Percentiles rank a stretch among this genome's conserved stretches.
phyloP scores from a whole-genome alignment of 805 yeast species.

The Sungouiozyma intestinalis region DNA sequence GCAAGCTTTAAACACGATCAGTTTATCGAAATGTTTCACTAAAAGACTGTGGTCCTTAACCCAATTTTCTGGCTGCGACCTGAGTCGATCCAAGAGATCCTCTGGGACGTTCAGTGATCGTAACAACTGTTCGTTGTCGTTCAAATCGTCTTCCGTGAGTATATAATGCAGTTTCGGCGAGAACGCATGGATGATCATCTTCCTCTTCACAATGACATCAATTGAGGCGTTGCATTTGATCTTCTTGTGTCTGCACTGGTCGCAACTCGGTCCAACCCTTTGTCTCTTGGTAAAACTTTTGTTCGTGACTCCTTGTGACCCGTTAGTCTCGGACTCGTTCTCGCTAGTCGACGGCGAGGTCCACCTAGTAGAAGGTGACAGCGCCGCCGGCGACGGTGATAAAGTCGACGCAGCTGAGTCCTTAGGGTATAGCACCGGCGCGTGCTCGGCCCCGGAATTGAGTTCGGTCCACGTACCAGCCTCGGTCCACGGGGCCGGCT shows the following conservation, averaged over 20 bases:
- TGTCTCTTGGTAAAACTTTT: conserved; percentile 34
- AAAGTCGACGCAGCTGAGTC: too few relatives aligned
- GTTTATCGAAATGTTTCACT: conserved; percentile 25
- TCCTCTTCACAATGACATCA: conserved; percentile 29
- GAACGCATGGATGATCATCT: conserved; percentile 10
- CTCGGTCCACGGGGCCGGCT: too few relatives aligned
- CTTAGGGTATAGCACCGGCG: too few relatives aligned
- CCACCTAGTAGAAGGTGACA: neutral
- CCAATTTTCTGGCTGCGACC: neutral
- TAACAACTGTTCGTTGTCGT: neutral
- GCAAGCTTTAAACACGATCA: conserved; percentile 45
- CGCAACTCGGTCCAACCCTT: conserved; percentile 69
- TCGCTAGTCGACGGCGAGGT: neutral
- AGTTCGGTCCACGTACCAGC: too few relatives aligned
- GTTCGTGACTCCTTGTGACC: neutral
- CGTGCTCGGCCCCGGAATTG: too few relatives aligned
- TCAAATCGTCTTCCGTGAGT: conserved; percentile 12
- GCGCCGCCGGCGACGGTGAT: neutral
- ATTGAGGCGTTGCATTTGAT: conserved; percentile 68
- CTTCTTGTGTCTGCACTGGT: conserved; percentile 58
- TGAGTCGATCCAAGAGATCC: neutral
- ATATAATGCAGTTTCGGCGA: conserved; percentile 16
- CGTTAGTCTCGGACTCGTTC: neutral
- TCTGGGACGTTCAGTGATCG: conserved; percentile 1
- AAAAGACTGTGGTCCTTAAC: conserved; percentile 2